Evolutionary conservation across 805 yeast species (phyloP), one percentile per base, ranked within the genome.

Genomic region (Suhomyces sp.): DNA sequence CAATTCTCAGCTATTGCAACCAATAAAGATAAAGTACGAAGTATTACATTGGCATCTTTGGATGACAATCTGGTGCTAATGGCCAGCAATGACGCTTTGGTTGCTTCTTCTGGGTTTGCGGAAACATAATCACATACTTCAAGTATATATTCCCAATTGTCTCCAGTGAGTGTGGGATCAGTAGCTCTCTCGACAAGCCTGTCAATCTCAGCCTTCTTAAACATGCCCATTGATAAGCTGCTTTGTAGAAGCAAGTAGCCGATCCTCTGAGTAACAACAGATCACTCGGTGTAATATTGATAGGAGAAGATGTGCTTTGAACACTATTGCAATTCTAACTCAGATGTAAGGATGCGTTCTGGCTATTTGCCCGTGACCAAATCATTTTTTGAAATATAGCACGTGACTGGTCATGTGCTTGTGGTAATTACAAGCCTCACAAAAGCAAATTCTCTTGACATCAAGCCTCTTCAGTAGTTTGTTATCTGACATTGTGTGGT

Each of bases 111-210:
- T 2, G 74, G 74, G 30, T 62, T 56, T 1, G 46, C 26, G 7
- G 65, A 55, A 7, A 68, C 60, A 13, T 50, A 42, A 38, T 68
- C 74, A 34, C 72, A 65, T 5, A 63, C 70, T 37, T 66, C 72
- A 17, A 68, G 51, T 13, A 65, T 65, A 34, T 55, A 63, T 46
- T 66, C 69, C 74, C 74, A 68, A 39, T 68, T 66, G 34, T 68
- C 72, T 3, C 54, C 35, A 3, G 74, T 68, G 17, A 68, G 44
- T 6, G 70, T 63, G 14, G 55, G 63, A 40, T 65, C 71, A 3
- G 72, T 68, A 4, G 74, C 71, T 30, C 53, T 56, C 17, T 53
- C 51, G 28, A 68, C 31, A 12, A 36, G 35, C 18, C 13, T 19
- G 5, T 25, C 36, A 15, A 14, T 27, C 28, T 33, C 41, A 39